Conservation (phyloP, 2,329 filamentous ascomycete genomes). For the Sarocladium kiliense region DNA sequence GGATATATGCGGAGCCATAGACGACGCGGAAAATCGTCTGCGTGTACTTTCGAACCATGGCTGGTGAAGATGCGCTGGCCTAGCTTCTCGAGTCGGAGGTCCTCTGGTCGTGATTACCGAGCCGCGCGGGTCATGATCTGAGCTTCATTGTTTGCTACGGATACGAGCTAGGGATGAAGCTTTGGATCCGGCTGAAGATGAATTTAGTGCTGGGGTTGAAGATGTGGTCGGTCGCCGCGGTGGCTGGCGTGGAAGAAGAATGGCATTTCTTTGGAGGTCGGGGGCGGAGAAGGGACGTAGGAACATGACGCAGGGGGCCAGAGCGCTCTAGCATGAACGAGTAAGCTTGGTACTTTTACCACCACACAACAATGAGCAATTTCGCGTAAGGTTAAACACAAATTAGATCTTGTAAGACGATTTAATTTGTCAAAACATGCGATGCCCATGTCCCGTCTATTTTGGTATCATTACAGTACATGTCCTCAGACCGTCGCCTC, state of each 20-base stretch:
- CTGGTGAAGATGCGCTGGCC: constrained; percentile 12
- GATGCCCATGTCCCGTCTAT: neutral
- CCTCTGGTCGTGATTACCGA: neutral
- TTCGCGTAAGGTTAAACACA: no score
- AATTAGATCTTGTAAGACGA: no score
- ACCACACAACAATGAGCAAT: no score
- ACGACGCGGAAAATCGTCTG: constrained; percentile 64
- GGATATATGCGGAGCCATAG: constrained; percentile 72
- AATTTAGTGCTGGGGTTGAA: neutral
- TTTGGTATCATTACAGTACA: constrained; percentile 8
- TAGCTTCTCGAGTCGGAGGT: neutral
- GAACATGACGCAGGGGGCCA: constrained; percentile 1
- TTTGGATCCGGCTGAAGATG: neutral
- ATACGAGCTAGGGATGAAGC: constrained; percentile 5
- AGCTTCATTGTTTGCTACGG: constrained; percentile 1
- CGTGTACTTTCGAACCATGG: constrained; percentile 28
- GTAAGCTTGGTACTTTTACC: neutral
- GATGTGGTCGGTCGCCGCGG: constrained; percentile 1
- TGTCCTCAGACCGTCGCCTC: neutral
- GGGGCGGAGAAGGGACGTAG: neutral
- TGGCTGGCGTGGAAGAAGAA: neutral
- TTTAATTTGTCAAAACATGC: no score
- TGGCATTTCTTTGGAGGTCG: neutral
- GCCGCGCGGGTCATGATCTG: constrained; percentile 2
- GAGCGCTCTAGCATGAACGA: neutral